A percentile compares a stretch with the other conserved stretches of the same genome.
Conservation (phyloP, 2,329 filamentous ascomycete species). For the Leptosphaerulina australis region DNA sequence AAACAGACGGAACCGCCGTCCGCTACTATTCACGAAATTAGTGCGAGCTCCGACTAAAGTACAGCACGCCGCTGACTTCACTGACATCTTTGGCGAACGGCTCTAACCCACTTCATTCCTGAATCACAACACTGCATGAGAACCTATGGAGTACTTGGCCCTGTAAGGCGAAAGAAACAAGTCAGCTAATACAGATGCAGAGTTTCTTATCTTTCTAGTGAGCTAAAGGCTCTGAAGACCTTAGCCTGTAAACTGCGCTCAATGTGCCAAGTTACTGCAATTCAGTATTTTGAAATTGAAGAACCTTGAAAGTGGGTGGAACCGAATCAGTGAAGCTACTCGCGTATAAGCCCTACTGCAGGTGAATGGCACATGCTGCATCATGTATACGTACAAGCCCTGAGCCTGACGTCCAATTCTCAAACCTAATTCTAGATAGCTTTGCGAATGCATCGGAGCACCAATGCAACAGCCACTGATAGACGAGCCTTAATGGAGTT, state of each 20-base stretch:
- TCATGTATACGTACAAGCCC: background rate
- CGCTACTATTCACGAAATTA: background rate
- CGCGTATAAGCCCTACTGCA: constrained; percentile 6
- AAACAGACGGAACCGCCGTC: background rate
- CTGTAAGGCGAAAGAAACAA: too few species aligned
- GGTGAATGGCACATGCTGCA: background rate
- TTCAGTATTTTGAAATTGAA: background rate
- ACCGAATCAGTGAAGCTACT: background rate
- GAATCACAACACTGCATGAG: background rate
- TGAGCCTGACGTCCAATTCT: background rate
- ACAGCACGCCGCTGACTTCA: background rate
- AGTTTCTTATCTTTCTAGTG: background rate
- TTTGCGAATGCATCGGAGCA: background rate
- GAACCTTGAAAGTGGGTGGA: background rate
- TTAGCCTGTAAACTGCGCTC: background rate
- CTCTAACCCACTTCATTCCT: background rate
- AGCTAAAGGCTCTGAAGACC: background rate
- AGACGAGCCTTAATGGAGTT: background rate
- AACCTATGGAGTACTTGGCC: background rate
- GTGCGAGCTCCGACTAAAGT: background rate
- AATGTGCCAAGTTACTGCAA: background rate
- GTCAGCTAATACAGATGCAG: too few species aligned
- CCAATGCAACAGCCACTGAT: background rate
- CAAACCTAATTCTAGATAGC: background rate
- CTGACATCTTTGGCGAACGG: background rate